Evolutionary conservation across 1,284 basidiomycete species (phyloP).

Genomic region (Ganoderma leucocontextum): DNA sequence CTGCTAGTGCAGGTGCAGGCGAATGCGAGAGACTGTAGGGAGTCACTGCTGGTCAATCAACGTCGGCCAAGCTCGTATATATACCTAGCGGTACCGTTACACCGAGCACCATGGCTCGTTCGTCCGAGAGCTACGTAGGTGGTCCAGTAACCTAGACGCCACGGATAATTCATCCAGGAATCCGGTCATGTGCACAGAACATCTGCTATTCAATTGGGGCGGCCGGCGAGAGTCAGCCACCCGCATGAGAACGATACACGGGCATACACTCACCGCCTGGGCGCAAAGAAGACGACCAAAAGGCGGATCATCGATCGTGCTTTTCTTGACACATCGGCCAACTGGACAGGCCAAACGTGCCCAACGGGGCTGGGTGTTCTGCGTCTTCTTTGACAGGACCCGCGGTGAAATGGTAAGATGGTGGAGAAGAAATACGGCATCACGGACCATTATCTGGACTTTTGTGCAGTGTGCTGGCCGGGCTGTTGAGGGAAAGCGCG

Average conservation of each 20-base stretch:
- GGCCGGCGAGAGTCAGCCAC: neutral
- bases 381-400: neutral
- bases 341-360: neutral
- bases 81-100: constrained; percentile 13
- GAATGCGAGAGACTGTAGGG: constrained; percentile 1
- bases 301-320: constrained; percentile 18
- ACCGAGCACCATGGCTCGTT: neutral
- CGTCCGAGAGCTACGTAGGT: neutral
- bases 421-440: neutral
- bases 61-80: constrained; percentile 10
- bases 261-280: constrained; percentile 28
- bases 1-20: neutral
- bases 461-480: neutral
- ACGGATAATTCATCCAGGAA: constrained; percentile 14
- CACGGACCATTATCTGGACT: neutral
- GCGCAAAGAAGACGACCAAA: constrained; percentile 5
- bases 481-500: neutral
- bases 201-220: constrained; percentile 11
- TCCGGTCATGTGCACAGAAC: constrained; percentile 16
- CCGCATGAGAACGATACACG: constrained; percentile 26
- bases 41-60: constrained; percentile 17
- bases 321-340: constrained; percentile 5
- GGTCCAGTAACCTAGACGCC: neutral
- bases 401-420: neutral
- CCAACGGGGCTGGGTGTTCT: neutral